phyloP scores from a whole-genome alignment of 345 rosid genomes.

The Eucalyptus polybractea region DNA sequence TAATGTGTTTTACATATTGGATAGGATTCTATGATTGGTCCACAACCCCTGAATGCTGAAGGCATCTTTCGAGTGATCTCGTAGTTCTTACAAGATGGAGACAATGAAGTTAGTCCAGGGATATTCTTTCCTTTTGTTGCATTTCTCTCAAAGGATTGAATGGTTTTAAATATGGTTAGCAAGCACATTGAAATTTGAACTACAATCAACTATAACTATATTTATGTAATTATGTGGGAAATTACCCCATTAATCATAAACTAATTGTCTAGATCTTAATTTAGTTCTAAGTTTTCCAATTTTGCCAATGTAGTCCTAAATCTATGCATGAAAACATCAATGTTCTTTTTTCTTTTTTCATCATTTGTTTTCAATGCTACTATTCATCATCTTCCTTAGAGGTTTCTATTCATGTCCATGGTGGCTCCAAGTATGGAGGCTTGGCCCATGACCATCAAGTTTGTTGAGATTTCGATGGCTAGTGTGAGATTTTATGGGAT shows the following conservation, averaged over 20 bases:
- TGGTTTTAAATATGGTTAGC: not conserved
- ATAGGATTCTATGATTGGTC: not conserved
- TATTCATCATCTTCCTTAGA: not conserved
- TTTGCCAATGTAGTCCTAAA: not conserved
- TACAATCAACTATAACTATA: not conserved
- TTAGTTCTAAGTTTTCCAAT: not conserved
- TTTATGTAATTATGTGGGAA: not conserved
- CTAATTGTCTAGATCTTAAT: not conserved
- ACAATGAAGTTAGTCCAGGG: rapidly evolving
- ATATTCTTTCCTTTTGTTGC: not conserved
- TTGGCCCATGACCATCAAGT: too few relatives aligned
- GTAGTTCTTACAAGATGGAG: not conserved
- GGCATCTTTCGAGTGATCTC: not conserved
- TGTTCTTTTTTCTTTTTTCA: too few relatives aligned
- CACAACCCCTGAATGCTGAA: rapidly evolving
- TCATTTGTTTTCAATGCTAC: not conserved
- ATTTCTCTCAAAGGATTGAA: not conserved
- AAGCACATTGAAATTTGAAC: not conserved
- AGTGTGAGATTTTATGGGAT: too few relatives aligned
- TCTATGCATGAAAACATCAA: not conserved
- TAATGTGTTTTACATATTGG: not conserved
- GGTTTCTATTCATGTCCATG: not conserved
- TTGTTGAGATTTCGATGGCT: too few relatives aligned
- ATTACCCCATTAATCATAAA: not conserved
- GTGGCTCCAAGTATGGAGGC: too few relatives aligned